Conservation (phyloP, 2,329 filamentous ascomycete species). For the Ophiostoma perfectum region DNA sequence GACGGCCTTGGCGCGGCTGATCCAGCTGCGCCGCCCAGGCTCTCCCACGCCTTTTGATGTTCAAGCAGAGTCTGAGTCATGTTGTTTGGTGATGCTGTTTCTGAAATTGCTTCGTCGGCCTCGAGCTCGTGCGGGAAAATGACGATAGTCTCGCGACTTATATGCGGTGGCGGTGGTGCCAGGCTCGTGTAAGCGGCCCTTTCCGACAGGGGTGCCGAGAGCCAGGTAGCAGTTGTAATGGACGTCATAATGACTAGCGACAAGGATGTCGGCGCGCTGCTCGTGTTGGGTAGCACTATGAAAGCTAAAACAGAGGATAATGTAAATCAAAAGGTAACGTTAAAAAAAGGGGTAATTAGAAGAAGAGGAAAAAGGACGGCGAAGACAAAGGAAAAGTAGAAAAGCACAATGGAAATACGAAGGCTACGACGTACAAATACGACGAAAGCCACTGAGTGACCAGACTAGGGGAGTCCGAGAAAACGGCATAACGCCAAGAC, state of each 20-base stretch:
- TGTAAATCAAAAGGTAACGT: slow-evolving; percentile 7
- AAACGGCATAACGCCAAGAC: slow-evolving; percentile 3
- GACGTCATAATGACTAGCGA: slow-evolving; percentile 6
- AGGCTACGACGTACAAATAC: not conserved
- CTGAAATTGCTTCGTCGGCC: too few species aligned
- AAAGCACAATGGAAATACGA: not conserved
- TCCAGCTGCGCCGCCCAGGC: not conserved
- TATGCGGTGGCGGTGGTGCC: not conserved
- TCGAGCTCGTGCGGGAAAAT: not conserved
- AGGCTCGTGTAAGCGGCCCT: not conserved
- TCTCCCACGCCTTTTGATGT: slow-evolving; percentile 9
- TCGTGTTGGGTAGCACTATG: slow-evolving; percentile 3
- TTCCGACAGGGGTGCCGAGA: not conserved
- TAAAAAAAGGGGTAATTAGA: not conserved
- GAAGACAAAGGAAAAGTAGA: not conserved
- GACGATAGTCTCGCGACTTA: slow-evolving; percentile 1
- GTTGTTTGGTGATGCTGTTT: not conserved
- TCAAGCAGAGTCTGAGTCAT: not conserved
- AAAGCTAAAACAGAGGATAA: slow-evolving; percentile 8
- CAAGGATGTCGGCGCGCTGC: not conserved
- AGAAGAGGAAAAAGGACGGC: not conserved
- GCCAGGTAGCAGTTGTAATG: not conserved
- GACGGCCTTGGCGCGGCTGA: not conserved
- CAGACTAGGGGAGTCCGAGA: slow-evolving; percentile 4
- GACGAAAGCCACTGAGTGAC: not conserved